Percentiles rank a stretch among this genome's conserved stretches.
Evolutionary conservation across 306 rosid genomes (phyloP).

Genomic region (Medicago truncatula): MtrunA17r5.0-ANR NC_053045.1:30899501-30900000

Average conservation of each 20-base stretch:
- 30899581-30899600: constrained; percentile 72
- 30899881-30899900: constrained; percentile 42
- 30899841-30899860: constrained; percentile 41
- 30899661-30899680: constrained; percentile 31
- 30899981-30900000: constrained; percentile 31
- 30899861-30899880: constrained; percentile 38
- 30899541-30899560: constrained; percentile 32
- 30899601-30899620: constrained; percentile 77
- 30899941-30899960: constrained; percentile 37
- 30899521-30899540: constrained; percentile 13
- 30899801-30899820: constrained; percentile 46
- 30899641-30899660: constrained; percentile 48
- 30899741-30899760: constrained; percentile 28
- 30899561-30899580: constrained; percentile 51
- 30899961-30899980: constrained; percentile 15
- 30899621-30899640: constrained; percentile 78
- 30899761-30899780: constrained; percentile 50
- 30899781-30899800: constrained; percentile 45
- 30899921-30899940: constrained; percentile 33
- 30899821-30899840: constrained; percentile 43
- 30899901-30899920: constrained; percentile 26
- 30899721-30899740: constrained; percentile 21
- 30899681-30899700: constrained; percentile 18
- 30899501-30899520: background rate
- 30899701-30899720: background rate